Percentiles rank a stretch among this genome's conserved stretches.
These are phyloP conservation scores for Pezicula rhizophila DNA, from an alignment of 2,329 filamentous ascomycete genomes.

Conservation along the genomic window DNA sequence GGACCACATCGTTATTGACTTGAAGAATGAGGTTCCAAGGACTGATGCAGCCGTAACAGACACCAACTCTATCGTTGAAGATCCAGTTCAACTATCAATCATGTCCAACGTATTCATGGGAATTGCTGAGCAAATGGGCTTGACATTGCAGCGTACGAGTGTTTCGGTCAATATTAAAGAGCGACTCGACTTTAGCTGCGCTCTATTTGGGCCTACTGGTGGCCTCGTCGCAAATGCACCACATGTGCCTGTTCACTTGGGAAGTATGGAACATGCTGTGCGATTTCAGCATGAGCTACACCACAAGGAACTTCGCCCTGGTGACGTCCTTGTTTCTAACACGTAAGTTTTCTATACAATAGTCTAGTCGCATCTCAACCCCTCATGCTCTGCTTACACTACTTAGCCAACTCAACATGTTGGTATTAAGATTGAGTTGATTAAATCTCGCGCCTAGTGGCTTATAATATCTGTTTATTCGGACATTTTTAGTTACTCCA, in stretches of 20 bases:
- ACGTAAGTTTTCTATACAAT: slow-evolving; percentile 33
- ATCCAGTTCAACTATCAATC: slow-evolving; percentile 69
- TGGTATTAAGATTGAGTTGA: too few relatives aligned
- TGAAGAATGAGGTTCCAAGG: background rate
- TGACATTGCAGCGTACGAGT: slow-evolving; percentile 69
- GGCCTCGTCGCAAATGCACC: slow-evolving; percentile 73
- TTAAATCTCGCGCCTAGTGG: too few relatives aligned
- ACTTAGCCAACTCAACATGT: too few relatives aligned
- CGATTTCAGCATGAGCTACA: slow-evolving; percentile 71
- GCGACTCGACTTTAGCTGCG: slow-evolving; percentile 73
- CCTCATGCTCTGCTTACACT: too few relatives aligned
- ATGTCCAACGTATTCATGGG: slow-evolving; percentile 78
- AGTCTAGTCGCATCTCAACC: too few relatives aligned
- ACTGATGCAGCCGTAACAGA: slow-evolving; percentile 29
- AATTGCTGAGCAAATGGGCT: slow-evolving; percentile 77
- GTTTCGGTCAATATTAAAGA: slow-evolving; percentile 75
- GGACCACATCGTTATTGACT: slow-evolving; percentile 80
- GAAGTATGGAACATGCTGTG: slow-evolving; percentile 58
- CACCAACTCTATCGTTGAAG: slow-evolving; percentile 47
- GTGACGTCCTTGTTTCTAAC: slow-evolving; percentile 76
- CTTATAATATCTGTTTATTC: too few relatives aligned
- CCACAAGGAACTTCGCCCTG: slow-evolving; percentile 67
- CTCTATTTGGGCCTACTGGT: slow-evolving; percentile 68
- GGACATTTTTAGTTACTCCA: slow-evolving; percentile 52
- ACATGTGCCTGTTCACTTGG: slow-evolving; percentile 72